Conservation (phyloP, 75 land plant species). For the Cryptomeria japonica region DNA sequence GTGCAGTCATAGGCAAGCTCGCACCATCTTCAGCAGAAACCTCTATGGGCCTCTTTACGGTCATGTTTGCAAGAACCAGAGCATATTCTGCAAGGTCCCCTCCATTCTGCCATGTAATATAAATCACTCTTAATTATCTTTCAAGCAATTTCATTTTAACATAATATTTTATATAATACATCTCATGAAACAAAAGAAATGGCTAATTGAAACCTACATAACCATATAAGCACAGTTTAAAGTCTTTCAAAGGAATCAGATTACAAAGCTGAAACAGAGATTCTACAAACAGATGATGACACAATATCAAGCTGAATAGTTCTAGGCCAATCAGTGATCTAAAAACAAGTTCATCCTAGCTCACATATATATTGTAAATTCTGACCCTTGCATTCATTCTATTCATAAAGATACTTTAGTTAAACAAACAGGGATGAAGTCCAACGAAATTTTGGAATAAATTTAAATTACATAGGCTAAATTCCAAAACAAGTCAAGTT, state of each 20-base stretch:
- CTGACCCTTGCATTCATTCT: no score
- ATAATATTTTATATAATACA: not conserved
- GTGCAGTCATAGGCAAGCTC: slow-evolving; percentile 28
- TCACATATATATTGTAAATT: no score
- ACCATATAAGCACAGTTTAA: not conserved
- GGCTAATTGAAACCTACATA: not conserved
- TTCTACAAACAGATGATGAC: not conserved
- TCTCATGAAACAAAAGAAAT: not conserved
- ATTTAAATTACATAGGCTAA: no score
- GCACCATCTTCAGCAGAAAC: slow-evolving; percentile 43
- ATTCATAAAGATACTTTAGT: not conserved
- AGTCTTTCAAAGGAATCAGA: not conserved
- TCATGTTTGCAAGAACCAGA: slow-evolving; percentile 20
- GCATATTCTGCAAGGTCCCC: slow-evolving; percentile 50
- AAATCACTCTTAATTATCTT: not conserved
- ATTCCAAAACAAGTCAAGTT: no score
- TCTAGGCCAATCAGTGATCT: not conserved
- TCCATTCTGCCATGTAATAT: slow-evolving; percentile 24
- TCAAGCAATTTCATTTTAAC: not conserved
- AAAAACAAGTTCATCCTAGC: no score
- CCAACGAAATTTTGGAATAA: no score
- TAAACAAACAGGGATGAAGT: not conserved
- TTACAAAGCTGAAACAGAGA: not conserved
- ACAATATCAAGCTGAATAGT: not conserved
- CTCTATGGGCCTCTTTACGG: slow-evolving; percentile 31